Evolutionary conservation across 176 grass and related monocot species (phyloP).

Genomic region (Carex littledalei): DNA sequence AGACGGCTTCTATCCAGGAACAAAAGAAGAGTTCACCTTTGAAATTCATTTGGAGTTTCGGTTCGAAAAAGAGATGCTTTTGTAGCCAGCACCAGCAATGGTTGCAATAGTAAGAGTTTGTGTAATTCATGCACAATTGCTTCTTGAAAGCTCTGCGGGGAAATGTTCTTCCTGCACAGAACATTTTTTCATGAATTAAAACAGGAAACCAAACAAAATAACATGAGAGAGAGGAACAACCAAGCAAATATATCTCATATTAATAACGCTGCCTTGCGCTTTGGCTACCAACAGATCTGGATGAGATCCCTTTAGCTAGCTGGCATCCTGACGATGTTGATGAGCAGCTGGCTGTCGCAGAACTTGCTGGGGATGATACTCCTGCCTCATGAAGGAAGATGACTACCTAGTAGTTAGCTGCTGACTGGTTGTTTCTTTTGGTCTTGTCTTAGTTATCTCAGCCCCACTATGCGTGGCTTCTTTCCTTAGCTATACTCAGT

Average conservation of each 20-base stretch:
- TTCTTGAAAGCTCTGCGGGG: constrained; percentile 52
- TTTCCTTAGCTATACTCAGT: too few relatives aligned
- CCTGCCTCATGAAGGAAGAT: too few relatives aligned
- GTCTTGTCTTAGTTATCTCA: too few relatives aligned
- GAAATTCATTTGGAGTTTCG: constrained; percentile 38
- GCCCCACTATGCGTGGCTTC: too few relatives aligned
- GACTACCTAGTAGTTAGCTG: too few relatives aligned
- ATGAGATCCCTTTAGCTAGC: too few relatives aligned
- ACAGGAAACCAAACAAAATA: constrained; percentile 16
- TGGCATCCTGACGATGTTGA: too few relatives aligned
- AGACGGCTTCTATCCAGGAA: neutral
- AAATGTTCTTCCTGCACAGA: constrained; percentile 45
- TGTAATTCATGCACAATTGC: constrained; percentile 59
- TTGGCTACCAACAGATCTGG: too few relatives aligned
- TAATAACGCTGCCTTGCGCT: neutral
- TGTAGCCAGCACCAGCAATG: constrained; percentile 71
- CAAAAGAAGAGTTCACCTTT: constrained; percentile 37
- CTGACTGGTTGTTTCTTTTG: too few relatives aligned
- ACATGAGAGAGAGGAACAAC: neutral
- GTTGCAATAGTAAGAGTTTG: constrained; percentile 59
- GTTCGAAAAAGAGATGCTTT: constrained; percentile 57
- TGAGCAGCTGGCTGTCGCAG: too few relatives aligned
- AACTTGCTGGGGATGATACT: too few relatives aligned
- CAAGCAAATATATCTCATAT: neutral
- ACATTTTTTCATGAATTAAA: constrained; percentile 13